phyloP scores from a whole-genome alignment of 106 monocot genomes.

The Dioscorea dumetorum region DNA sequence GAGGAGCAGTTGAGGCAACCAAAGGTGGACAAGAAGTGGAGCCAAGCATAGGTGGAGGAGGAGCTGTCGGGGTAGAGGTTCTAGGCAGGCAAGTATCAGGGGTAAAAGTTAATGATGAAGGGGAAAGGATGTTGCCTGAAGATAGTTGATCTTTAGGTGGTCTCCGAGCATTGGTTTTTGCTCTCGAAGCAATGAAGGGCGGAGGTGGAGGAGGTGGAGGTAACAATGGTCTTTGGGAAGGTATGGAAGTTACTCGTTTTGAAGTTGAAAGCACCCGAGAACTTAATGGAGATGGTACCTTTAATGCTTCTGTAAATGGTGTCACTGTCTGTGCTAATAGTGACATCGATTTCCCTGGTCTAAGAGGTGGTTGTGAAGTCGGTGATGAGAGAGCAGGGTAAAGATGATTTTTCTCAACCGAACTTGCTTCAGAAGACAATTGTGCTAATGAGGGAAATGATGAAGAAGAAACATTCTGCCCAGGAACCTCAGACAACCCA shows the following conservation, averaged over 20 bases:
- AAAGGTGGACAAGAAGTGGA: not conserved
- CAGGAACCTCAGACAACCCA: constrained; percentile 1
- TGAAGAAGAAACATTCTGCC: not conserved
- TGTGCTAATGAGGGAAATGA: not conserved
- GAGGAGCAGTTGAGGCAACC: not conserved
- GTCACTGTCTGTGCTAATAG: constrained; percentile 6
- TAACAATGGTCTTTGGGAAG: constrained; percentile 2
- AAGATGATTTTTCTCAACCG: not conserved
- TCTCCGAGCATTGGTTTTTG: not conserved
- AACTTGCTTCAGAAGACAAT: not conserved
- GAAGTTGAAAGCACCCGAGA: not conserved
- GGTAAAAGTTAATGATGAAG: constrained; percentile 26
- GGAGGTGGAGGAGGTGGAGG: constrained; percentile 18
- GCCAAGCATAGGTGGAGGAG: not conserved
- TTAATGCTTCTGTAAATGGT: not conserved
- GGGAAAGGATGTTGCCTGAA: constrained; percentile 1
- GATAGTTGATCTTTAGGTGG: not conserved
- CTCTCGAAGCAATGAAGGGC: constrained; percentile 1
- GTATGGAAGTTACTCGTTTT: too few species aligned
- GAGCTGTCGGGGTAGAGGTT: not conserved
- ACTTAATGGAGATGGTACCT: not conserved
- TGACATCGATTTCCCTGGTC: constrained; percentile 6
- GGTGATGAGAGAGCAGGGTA: not conserved
- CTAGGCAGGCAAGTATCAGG: not conserved
- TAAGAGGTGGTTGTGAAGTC: constrained; percentile 3